Evolutionary conservation across 2,329 filamentous ascomycete species (phyloP).

Genomic region (Apiospora koreana): DNA sequence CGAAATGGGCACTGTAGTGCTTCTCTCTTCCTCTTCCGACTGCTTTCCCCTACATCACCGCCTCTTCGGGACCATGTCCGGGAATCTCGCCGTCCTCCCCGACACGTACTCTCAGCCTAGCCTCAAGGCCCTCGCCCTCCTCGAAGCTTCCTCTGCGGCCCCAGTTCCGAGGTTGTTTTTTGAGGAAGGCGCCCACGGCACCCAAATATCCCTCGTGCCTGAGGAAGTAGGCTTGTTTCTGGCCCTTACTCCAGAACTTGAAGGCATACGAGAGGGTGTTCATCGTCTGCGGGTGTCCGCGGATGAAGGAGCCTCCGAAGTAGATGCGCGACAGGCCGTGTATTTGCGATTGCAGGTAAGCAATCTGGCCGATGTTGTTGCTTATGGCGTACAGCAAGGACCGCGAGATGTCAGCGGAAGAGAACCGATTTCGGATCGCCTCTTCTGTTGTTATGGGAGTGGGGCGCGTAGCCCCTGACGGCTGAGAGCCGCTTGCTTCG

Average conservation of each 20-base stretch:
- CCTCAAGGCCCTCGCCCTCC: slow-evolving; percentile 29
- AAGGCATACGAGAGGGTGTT: slow-evolving; percentile 97
- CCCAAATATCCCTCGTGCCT: slow-evolving; percentile 95
- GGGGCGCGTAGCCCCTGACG: slow-evolving; percentile 9
- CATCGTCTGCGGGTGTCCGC: slow-evolving; percentile 95
- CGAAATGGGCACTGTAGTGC: neutral
- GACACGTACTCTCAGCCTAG: neutral
- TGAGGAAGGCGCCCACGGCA: slow-evolving; percentile 90
- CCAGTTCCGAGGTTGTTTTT: slow-evolving; percentile 89
- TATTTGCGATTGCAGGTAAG: slow-evolving; percentile 95
- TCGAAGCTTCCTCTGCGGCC: slow-evolving; percentile 80
- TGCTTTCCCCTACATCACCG: neutral
- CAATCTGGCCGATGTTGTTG: slow-evolving; percentile 98
- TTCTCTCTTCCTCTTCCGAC: neutral
- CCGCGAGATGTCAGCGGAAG: slow-evolving; percentile 81
- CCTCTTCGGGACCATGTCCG: slow-evolving; percentile 5
- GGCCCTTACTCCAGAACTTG: slow-evolving; percentile 93
- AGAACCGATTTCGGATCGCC: slow-evolving; percentile 58
- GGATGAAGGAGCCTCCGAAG: slow-evolving; percentile 95
- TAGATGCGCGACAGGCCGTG: slow-evolving; percentile 92
- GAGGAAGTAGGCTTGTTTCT: slow-evolving; percentile 94
- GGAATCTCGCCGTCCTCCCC: neutral
- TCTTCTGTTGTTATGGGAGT: slow-evolving; percentile 23
- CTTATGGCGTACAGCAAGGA: slow-evolving; percentile 93
- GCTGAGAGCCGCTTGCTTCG: neutral